Percentiles rank a stretch among this genome's conserved stretches.
phyloP scores from a whole-genome alignment of 2,329 filamentous ascomycete genomes.

The Arthroderma uncinatum region DNA sequence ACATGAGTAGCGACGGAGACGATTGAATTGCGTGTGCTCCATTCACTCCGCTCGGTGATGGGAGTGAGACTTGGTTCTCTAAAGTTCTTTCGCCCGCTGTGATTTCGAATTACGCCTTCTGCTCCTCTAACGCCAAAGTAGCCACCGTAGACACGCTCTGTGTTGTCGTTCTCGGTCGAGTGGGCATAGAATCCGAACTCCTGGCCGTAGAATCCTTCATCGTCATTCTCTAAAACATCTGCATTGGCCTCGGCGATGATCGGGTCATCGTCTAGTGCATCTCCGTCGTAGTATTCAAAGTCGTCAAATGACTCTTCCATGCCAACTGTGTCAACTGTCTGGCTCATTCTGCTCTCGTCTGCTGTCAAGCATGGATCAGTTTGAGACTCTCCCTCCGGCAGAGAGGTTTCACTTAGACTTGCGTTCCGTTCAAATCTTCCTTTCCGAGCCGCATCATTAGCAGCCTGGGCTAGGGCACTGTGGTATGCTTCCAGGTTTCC shows the following conservation, averaged over 20 bases:
- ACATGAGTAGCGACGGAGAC: slow-evolving; percentile 56
- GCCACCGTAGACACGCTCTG: slow-evolving; percentile 65
- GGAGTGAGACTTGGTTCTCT: slow-evolving; percentile 88
- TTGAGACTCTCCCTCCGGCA: slow-evolving; percentile 27
- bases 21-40: slow-evolving; percentile 85
- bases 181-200: slow-evolving; percentile 92
- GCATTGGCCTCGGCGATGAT: slow-evolving; percentile 95
- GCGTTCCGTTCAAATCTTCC: slow-evolving; percentile 60
- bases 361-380: slow-evolving; percentile 38
- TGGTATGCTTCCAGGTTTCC: slow-evolving; percentile 61
- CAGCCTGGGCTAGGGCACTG: slow-evolving; percentile 70
- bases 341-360: slow-evolving; percentile 41
- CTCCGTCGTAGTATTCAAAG: slow-evolving; percentile 49
- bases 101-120: slow-evolving; percentile 50
- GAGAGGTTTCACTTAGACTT: slow-evolving; percentile 35
- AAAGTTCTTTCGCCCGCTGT: slow-evolving; percentile 62
- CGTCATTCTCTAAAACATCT: slow-evolving; percentile 81
- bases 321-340: slow-evolving; percentile 31
- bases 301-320: slow-evolving; percentile 32
- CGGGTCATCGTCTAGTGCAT: slow-evolving; percentile 68
- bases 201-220: slow-evolving; percentile 86
- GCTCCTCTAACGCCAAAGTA: slow-evolving; percentile 72
- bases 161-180: slow-evolving; percentile 37
- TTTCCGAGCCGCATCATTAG: slow-evolving; percentile 61
- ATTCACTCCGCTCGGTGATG: slow-evolving; percentile 91